These are phyloP conservation scores for Astrothelium macrocarpum DNA, from an alignment of 495 filamentous ascomycete genomes.

Conservation along the genomic window DNA sequence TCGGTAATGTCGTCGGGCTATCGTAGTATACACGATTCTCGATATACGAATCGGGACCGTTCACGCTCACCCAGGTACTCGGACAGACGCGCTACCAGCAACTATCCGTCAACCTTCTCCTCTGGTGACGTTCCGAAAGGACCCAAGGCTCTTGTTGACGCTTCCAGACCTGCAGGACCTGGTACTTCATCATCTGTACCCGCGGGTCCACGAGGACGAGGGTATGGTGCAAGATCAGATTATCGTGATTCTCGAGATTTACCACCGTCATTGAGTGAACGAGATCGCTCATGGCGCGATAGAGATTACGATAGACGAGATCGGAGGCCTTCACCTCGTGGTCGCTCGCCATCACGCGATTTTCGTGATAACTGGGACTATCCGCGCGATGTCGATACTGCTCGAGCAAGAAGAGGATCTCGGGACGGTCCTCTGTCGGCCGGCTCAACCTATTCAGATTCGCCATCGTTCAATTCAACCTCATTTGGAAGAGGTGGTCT, in stretches of 20 bases:
- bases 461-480: conserved; percentile 42
- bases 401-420: conserved; percentile 47
- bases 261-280: conserved; percentile 17
- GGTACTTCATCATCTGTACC: conserved; percentile 7
- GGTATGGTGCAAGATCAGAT: conserved; percentile 3
- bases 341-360: conserved; percentile 17
- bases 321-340: conserved; percentile 38
- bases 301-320: conserved; percentile 40
- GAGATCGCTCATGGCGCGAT: conserved; percentile 21
- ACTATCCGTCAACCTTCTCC: conserved; percentile 36
- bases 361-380: conserved; percentile 29
- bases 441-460: conserved; percentile 59
- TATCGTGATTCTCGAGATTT: conserved; percentile 29
- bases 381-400: conserved; percentile 33
- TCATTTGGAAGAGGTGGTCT: conserved; percentile 47
- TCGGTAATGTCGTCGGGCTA: conserved; percentile 21
- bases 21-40: conserved; percentile 15
- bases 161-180: not conserved
- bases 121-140: conserved; percentile 35
- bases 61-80: conserved; percentile 48
- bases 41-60: conserved; percentile 41
- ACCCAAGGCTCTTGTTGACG: conserved; percentile 29
- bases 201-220: conserved; percentile 11
- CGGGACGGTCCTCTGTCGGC: conserved; percentile 57
- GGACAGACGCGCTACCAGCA: conserved; percentile 37